phyloP scores from a whole-genome alignment of 1,284 basidiomycete genomes.

The Porodaedalea pini region DNA sequence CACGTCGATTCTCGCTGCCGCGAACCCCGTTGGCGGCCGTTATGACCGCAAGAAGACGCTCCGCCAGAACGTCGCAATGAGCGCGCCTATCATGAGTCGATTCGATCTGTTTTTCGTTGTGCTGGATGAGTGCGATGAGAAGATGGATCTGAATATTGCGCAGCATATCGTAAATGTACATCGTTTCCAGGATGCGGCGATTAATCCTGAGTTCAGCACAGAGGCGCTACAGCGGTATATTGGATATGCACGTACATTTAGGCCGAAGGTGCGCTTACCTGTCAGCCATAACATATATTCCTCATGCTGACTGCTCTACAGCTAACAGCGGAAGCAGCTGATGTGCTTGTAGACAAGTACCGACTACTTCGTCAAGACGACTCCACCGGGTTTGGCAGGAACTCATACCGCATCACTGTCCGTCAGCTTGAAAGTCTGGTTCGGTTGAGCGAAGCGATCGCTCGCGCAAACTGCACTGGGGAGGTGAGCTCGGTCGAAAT shows the following conservation, averaged over 20 bases:
- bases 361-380: conserved; percentile 91
- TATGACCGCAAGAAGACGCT: conserved; percentile 96
- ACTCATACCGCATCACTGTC: conserved; percentile 95
- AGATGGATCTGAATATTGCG: conserved; percentile 90
- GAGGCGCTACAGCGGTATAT: conserved; percentile 97
- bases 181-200: conserved; percentile 91
- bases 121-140: conserved; percentile 95
- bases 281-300: neutral
- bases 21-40: conserved; percentile 94
- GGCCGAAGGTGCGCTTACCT: conserved; percentile 73
- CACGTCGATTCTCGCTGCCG: conserved; percentile 96
- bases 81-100: conserved; percentile 97
- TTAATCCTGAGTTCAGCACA: conserved; percentile 95
- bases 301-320: conserved; percentile 30
- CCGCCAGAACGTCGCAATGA: conserved; percentile 97
- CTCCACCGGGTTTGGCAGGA: conserved; percentile 79
- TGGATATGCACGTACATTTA: conserved; percentile 94
- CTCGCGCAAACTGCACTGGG: conserved; percentile 90
- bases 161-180: conserved; percentile 98
- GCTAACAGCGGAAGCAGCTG: conserved; percentile 90
- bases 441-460: conserved; percentile 94
- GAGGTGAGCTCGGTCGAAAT: conserved; percentile 51
- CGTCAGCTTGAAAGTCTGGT: conserved; percentile 98
- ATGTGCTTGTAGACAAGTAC: conserved; percentile 96
- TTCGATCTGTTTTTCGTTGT: conserved; percentile 99